Conservation (phyloP, 1,139 yeast species). For the Hansenula lynferdii region DNA sequence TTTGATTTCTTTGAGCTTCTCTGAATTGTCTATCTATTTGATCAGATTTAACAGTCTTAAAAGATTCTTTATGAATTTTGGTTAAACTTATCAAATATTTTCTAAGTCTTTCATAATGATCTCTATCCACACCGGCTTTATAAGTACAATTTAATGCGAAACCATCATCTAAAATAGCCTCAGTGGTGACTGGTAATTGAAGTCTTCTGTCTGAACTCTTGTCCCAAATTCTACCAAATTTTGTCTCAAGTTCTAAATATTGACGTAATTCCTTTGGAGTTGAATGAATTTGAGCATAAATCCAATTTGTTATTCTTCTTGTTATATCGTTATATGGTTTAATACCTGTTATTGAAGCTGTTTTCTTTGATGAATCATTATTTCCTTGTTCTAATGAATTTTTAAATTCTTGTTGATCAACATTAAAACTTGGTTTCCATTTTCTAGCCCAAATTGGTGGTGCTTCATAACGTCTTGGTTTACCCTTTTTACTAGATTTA, state of each 20-base stretch:
- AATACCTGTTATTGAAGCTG: slow-evolving; percentile 19
- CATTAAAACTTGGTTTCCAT: slow-evolving; percentile 46
- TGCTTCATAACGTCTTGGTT: slow-evolving; percentile 58
- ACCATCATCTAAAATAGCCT: slow-evolving; percentile 55
- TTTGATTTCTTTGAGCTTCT: slow-evolving; percentile 38
- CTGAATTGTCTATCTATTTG: slow-evolving; percentile 35
- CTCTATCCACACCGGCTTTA: slow-evolving; percentile 66
- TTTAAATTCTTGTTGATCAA: slow-evolving; percentile 24
- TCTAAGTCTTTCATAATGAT: slow-evolving; percentile 57
- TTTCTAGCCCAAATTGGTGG: slow-evolving; percentile 86
- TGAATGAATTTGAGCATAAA: slow-evolving; percentile 71
- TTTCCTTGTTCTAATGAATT: slow-evolving; percentile 5
- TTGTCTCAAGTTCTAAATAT: slow-evolving; percentile 74
- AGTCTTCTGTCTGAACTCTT: slow-evolving; percentile 61
- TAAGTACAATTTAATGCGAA: slow-evolving; percentile 55
- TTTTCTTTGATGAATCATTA: not conserved
- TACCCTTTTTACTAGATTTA: slow-evolving; percentile 22
- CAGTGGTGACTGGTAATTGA: slow-evolving; percentile 70
- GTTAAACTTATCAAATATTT: slow-evolving; percentile 53
- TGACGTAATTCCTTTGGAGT: slow-evolving; percentile 56
- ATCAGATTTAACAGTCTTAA: slow-evolving; percentile 32
- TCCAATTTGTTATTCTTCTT: slow-evolving; percentile 82
- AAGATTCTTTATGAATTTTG: slow-evolving; percentile 36
- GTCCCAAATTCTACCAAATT: slow-evolving; percentile 73
- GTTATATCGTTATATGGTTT: slow-evolving; percentile 79